Evolutionary conservation across 2,329 filamentous ascomycete genomes (phyloP).

Genomic region (Aurifilum marmelostoma): DNA sequence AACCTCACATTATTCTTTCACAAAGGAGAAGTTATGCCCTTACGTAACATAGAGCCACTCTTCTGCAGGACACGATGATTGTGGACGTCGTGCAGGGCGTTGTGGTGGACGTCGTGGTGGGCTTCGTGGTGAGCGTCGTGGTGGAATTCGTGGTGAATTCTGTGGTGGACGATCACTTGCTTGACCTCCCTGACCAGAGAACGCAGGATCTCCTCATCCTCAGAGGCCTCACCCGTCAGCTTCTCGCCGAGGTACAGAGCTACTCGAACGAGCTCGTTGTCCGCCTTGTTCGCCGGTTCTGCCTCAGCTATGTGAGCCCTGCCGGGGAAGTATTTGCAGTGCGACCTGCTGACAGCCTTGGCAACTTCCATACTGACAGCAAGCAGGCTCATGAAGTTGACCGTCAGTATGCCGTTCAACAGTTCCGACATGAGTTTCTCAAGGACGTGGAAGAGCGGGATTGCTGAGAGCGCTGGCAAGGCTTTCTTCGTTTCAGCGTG

Average conservation of each 20-base stretch:
- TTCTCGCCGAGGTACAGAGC: background rate
- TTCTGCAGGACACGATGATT: too few relatives aligned
- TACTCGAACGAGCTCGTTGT: background rate
- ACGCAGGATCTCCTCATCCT: background rate
- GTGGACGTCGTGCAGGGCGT: too few relatives aligned
- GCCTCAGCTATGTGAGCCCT: too few relatives aligned
- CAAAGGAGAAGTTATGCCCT: too few relatives aligned
- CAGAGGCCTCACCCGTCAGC: background rate
- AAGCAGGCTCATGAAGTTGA: slow-evolving; percentile 35
- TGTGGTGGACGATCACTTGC: too few relatives aligned
- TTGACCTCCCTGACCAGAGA: background rate
- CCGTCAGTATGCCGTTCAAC: slow-evolving; percentile 32
- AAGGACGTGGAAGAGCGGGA: slow-evolving; percentile 33
- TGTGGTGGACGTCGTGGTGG: too few relatives aligned
- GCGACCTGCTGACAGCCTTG: slow-evolving; percentile 19
- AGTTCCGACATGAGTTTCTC: slow-evolving; percentile 32
- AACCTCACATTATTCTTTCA: too few relatives aligned
- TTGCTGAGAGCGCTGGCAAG: slow-evolving; percentile 31
- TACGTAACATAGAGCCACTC: too few relatives aligned
- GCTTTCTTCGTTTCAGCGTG: too few relatives aligned
- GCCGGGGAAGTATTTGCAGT: background rate
- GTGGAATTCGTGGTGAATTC: too few relatives aligned
- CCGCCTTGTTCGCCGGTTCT: background rate
- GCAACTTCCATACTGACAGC: slow-evolving; percentile 31
- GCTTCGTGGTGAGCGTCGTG: too few relatives aligned